Conservation (phyloP, 169 alveolate genomes). For the Amoebophrya sp. region DNA sequence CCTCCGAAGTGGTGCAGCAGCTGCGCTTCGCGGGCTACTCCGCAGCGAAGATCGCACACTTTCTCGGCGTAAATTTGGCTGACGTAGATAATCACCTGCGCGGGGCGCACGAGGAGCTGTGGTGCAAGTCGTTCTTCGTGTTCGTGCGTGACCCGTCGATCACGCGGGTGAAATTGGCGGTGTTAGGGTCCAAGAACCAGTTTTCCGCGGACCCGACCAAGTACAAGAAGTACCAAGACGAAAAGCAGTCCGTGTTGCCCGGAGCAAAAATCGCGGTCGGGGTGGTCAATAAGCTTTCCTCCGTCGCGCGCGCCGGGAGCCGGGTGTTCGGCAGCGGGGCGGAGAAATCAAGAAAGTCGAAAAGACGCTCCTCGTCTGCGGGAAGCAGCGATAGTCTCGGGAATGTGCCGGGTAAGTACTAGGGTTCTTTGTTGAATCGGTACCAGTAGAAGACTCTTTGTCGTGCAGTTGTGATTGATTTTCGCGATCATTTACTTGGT, state of each 20-base stretch:
- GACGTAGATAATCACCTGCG: neutral
- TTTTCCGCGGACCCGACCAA: neutral
- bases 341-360: no score
- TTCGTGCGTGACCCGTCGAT: neutral
- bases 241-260: neutral
- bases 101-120: neutral
- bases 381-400: neutral
- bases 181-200: neutral
- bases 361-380: no score
- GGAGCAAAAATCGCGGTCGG: no score
- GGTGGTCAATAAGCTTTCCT: no score
- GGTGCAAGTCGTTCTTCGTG: neutral
- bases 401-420: no score
- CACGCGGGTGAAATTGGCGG: neutral
- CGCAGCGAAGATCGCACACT: neutral
- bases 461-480: no score
- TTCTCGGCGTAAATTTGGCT: neutral
- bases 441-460: no score
- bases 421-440: no score
- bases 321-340: no score
- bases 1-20: neutral
- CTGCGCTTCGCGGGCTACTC: neutral
- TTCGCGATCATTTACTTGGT: no score
- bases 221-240: neutral
- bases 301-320: no score